phyloP scores from a whole-genome alignment of 805 yeast species.

The Candida coleopterorum region DNA sequence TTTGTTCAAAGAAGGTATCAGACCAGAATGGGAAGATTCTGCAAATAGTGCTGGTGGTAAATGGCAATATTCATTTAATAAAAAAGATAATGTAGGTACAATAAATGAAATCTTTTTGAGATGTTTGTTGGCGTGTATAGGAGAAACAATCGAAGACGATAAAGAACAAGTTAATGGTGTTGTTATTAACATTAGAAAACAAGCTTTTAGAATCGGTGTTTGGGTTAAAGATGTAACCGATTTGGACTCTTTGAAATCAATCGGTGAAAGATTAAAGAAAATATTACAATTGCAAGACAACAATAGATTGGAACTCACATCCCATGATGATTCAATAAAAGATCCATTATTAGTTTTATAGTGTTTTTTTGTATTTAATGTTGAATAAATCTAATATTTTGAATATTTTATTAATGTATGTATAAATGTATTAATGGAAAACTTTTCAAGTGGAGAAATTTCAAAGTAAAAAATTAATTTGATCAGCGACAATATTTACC shows the following conservation, averaged over 20 bases:
- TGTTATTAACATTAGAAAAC: conserved; percentile 82
- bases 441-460: too few relatives aligned
- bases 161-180: conserved; percentile 89
- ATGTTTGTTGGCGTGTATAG: conserved; percentile 83
- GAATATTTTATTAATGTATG: too few relatives aligned
- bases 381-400: conserved; percentile 34
- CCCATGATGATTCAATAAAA: conserved; percentile 51
- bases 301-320: conserved; percentile 75
- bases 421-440: too few relatives aligned
- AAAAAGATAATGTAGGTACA: conserved; percentile 53
- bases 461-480: too few relatives aligned
- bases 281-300: conserved; percentile 70
- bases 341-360: conserved; percentile 4
- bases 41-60: conserved; percentile 89
- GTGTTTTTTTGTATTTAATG: conserved; percentile 28
- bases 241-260: conserved; percentile 59
- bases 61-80: conserved; percentile 71
- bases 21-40: conserved; percentile 98
- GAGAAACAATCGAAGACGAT: conserved; percentile 87
- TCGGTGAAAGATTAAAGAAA: conserved; percentile 84
- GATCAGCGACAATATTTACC: too few relatives aligned
- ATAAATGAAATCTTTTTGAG: conserved; percentile 92
- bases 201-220: conserved; percentile 77
- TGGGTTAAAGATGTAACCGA: conserved; percentile 86
- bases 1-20: conserved; percentile 86